phyloP scores from a whole-genome alignment of 345 rosid species.

The Arabis alpina region DNA sequence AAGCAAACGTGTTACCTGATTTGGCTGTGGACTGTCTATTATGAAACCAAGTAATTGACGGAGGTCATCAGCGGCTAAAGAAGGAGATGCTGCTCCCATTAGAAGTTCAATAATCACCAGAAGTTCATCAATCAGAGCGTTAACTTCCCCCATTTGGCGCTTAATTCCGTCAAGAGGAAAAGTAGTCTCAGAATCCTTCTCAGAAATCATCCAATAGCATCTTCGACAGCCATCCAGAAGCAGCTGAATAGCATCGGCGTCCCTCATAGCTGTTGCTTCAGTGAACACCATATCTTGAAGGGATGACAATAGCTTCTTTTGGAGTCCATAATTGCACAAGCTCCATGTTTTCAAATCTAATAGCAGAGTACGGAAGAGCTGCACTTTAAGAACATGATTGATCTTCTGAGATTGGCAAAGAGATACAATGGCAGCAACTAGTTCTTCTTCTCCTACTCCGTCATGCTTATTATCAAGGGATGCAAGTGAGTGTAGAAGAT shows the following conservation, averaged over 20 bases:
- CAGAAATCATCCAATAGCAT: slow-evolving; percentile 92
- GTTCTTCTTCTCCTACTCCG: slow-evolving; percentile 90
- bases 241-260: slow-evolving; percentile 97
- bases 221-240: slow-evolving; percentile 99
- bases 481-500: slow-evolving; percentile 83
- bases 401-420: slow-evolving; percentile 87
- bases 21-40: slow-evolving; percentile 96
- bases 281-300: slow-evolving; percentile 99
- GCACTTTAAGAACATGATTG: slow-evolving; percentile 90
- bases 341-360: slow-evolving; percentile 96
- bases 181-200: slow-evolving; percentile 75
- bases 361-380: slow-evolving; percentile 85
- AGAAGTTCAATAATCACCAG: slow-evolving; percentile 96
- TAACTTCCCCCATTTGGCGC: slow-evolving; percentile 91
- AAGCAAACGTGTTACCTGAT: slow-evolving; percentile 66
- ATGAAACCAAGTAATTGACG: slow-evolving; percentile 88
- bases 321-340: slow-evolving; percentile 94
- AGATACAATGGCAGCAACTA: slow-evolving; percentile 95
- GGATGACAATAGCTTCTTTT: slow-evolving; percentile 93
- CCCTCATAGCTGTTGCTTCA: slow-evolving; percentile 89
- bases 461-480: slow-evolving; percentile 63
- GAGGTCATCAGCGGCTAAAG: slow-evolving; percentile 77
- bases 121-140: slow-evolving; percentile 98
- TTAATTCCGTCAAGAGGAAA: slow-evolving; percentile 61
- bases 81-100: slow-evolving; percentile 84